phyloP scores from a whole-genome alignment of 768 basidiomycete species.

The Russula lepida region DNA sequence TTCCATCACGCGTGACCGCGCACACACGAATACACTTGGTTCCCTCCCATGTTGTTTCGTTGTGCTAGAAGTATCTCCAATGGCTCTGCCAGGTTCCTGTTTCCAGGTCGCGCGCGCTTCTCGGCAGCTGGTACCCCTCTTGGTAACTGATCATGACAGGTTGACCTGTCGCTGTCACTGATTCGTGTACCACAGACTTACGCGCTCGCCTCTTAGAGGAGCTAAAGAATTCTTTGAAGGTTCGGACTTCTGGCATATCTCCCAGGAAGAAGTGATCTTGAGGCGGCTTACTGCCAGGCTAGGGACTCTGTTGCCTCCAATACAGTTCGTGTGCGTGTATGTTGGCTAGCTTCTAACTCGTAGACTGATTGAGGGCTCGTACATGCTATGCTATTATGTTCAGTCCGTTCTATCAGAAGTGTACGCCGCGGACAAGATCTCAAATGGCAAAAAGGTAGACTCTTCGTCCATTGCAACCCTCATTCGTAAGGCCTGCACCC shows the following conservation, averaged over 20 bases:
- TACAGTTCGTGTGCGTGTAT: conserved; percentile 38
- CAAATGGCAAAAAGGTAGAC: conserved; percentile 34
- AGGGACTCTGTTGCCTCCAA: conserved; percentile 51
- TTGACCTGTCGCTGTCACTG: background rate
- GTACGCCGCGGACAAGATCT: conserved; percentile 54
- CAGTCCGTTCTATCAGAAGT: conserved; percentile 66
- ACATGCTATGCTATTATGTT: background rate
- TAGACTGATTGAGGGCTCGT: background rate
- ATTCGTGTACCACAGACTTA: conserved; percentile 34
- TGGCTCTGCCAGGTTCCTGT: background rate
- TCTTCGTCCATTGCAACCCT: conserved; percentile 43
- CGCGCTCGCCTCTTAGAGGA: conserved; percentile 43
- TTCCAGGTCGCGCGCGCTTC: background rate
- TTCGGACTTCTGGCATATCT: conserved; percentile 21
- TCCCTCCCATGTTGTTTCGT: background rate
- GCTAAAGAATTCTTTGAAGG: conserved; percentile 66
- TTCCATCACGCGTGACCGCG: background rate
- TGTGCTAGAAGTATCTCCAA: background rate
- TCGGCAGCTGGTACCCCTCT: background rate
- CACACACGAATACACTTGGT: background rate
- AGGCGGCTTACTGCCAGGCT: conserved; percentile 31
- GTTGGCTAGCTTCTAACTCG: background rate
- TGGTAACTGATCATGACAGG: background rate
- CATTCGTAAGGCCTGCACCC: conserved; percentile 47
- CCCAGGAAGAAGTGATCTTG: background rate